Evolutionary conservation across 2,329 filamentous ascomycete genomes (phyloP).

Genomic region (Ophiocordyceps camponoti-saundersi): DNA sequence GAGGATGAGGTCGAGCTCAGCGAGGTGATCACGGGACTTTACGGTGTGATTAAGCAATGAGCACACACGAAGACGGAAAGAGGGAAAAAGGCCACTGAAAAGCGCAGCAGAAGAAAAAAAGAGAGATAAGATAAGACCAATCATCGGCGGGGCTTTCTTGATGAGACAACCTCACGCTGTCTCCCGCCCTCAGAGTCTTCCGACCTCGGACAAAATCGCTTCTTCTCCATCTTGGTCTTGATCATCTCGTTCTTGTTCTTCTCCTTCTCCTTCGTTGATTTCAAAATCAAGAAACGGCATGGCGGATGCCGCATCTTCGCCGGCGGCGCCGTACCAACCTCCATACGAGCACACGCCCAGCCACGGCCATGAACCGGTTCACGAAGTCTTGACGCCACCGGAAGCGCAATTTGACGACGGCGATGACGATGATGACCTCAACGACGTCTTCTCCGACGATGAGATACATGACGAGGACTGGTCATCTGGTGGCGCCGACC

Average conservation of each 20-base stretch:
- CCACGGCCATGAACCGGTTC: constrained; percentile 23
- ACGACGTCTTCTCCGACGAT: constrained; percentile 15
- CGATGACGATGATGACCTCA: constrained; percentile 8
- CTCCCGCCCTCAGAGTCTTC: background rate
- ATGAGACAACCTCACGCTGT: background rate
- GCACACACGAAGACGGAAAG: no score
- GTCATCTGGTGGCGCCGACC: constrained; percentile 43
- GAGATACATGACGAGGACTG: constrained; percentile 38
- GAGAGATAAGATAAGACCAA: background rate
- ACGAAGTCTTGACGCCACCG: constrained; percentile 11
- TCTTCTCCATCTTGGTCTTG: no score
- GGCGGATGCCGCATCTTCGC: constrained; percentile 9
- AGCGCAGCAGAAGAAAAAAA: background rate
- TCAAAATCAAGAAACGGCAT: background rate
- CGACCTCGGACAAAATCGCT: no score
- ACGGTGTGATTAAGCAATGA: background rate
- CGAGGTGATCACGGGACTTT: background rate
- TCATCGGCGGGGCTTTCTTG: background rate
- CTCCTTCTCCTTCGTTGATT: background rate
- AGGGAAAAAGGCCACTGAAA: background rate
- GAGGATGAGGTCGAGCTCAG: background rate
- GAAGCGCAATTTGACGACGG: constrained; percentile 6
- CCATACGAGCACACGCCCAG: constrained; percentile 25
- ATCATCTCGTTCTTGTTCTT: no score
- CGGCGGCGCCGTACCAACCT: constrained; percentile 26